Percentiles rank a stretch among this genome's conserved stretches.
Conservation (phyloP, 495 filamentous ascomycete species). For the Amniculicola lignicola region DNA sequence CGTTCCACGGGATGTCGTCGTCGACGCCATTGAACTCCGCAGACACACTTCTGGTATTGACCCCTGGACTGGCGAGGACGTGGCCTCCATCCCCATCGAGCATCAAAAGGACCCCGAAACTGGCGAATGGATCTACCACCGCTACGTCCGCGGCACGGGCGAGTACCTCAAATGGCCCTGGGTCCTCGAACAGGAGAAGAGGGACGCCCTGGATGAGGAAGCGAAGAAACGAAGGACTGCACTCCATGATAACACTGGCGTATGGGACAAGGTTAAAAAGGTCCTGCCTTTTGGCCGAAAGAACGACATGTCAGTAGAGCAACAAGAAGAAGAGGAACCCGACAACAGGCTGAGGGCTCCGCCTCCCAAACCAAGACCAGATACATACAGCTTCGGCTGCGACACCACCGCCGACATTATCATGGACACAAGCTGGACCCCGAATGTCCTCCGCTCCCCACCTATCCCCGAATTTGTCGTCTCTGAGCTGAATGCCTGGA, state of each 20-base stretch:
- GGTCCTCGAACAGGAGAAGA: not conserved
- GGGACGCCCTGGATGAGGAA: not conserved
- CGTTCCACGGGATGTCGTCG: constrained; percentile 13
- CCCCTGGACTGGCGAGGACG: not conserved
- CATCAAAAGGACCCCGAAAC: constrained; percentile 44
- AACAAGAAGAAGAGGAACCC: not conserved
- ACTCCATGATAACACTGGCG: not conserved
- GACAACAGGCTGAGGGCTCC: not conserved
- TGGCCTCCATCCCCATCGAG: not conserved
- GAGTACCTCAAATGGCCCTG: constrained; percentile 40
- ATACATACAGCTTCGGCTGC: constrained; percentile 18
- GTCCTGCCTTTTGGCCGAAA: not conserved
- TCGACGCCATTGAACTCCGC: constrained; percentile 64
- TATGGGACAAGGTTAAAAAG: not conserved
- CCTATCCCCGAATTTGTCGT: constrained; percentile 79
- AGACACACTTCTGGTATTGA: constrained; percentile 43
- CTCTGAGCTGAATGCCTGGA: constrained; percentile 55
- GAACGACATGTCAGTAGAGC: not conserved
- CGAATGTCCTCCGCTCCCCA: constrained; percentile 64
- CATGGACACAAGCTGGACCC: constrained; percentile 70
- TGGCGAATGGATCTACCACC: constrained; percentile 46
- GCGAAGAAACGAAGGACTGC: not conserved
- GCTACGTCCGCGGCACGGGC: constrained; percentile 58
- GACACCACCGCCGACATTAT: constrained; percentile 78
- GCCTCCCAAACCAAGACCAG: not conserved